Conservation (phyloP, 257 asterid genomes). For the Fraxinus pennsylvanica region DNA sequence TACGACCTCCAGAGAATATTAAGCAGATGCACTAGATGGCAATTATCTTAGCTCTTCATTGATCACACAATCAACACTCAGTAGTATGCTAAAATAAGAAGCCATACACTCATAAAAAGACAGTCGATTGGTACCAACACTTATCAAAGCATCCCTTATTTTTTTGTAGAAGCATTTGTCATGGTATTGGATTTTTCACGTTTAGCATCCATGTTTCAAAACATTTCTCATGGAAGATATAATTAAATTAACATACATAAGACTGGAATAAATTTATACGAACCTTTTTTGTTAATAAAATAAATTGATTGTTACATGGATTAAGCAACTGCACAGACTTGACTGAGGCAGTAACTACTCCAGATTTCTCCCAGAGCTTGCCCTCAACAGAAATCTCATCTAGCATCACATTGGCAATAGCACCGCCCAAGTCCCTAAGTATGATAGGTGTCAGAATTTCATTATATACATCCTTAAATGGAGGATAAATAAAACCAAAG, state of each 20-base stretch:
- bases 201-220: constrained; percentile 1
- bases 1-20: constrained; percentile 12
- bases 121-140: not conserved
- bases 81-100: constrained; percentile 8
- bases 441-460: not conserved
- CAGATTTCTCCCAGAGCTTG: constrained; percentile 73
- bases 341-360: constrained; percentile 50
- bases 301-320: constrained; percentile 58
- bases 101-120: not conserved
- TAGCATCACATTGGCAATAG: constrained; percentile 64
- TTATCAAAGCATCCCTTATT: constrained; percentile 19
- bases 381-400: constrained; percentile 53
- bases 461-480: not conserved
- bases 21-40: constrained; percentile 8
- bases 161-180: not conserved
- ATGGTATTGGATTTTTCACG: not conserved
- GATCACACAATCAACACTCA: constrained; percentile 16
- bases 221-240: constrained; percentile 10
- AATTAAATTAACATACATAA: constrained; percentile 20
- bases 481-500: not conserved
- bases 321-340: constrained; percentile 61
- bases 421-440: constrained; percentile 63
- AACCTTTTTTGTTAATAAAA: constrained; percentile 64
- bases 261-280: constrained; percentile 26
- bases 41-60: constrained; percentile 3